Base-by-base conservation (phyloP, 2,329 filamentous ascomycete genomes). In the Diaporthe caulivora region DNA sequence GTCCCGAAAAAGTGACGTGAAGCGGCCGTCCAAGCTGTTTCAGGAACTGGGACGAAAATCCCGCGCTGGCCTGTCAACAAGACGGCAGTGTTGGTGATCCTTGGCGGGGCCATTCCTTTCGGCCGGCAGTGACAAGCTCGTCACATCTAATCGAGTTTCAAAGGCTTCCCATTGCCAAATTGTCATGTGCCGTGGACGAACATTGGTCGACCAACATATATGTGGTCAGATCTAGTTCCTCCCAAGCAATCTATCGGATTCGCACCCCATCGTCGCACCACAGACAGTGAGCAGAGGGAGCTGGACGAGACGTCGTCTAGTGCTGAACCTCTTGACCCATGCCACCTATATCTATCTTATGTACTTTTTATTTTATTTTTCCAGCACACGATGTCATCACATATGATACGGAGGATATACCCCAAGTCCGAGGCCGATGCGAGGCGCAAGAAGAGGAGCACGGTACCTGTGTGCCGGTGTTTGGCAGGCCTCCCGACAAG, bases 331-430 rank as follows among this genome's bases (percentile, higher is more conserved):
- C 47, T 11, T n/a, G n/a, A 7, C 55, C 34, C 10, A 44, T 71
- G 44, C 44, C 49, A 55, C 24, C 24, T n/a, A 18, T 29, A n/a
- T 44, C 58, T 54, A 17, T 72, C 58, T 53, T 37, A 17, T 42
- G n/a, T n/a, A 31, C n/a, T 54, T 17, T 47, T 53, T 53, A 18
- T 58, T 11, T 17, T 31, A 17, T 49, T 60, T 58, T 49, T 26
- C 26, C 37, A 18, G 13, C 47, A 49, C 15, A 75, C 60, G 74
- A 73, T 65, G 34, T 71, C 53, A 76, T 67, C 70, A 74, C 58
- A 49, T 47, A 49, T 69, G 42, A 29, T 49, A 68, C 53, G 74
- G 65, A 64, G 74, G 74, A 76, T 76, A 76, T 76, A 76, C 74
- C 74, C 74, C 64, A 75, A 40, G 18, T 67, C 11, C 40, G 47